Conservation (phyloP, 1,284 basidiomycete genomes). For the Fomes fomentarius region DNA sequence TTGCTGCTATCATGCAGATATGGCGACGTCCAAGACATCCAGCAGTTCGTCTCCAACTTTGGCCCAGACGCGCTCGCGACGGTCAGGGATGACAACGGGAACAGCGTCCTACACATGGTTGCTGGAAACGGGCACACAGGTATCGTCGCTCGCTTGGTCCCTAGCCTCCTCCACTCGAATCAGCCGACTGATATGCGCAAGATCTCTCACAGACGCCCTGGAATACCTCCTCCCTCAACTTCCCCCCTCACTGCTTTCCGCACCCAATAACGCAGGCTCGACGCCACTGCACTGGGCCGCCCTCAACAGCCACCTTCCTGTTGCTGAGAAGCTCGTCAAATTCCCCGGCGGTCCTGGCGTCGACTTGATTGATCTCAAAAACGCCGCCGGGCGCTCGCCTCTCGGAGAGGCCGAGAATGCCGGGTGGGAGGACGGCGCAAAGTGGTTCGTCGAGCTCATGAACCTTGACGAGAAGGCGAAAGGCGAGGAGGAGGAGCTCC, state of each 20-base stretch:
- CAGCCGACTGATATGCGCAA: constrained; percentile 46
- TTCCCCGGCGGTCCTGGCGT: constrained; percentile 59
- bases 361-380: constrained; percentile 74
- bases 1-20: constrained; percentile 84
- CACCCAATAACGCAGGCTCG: constrained; percentile 71
- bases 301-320: constrained; percentile 74
- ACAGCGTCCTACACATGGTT: constrained; percentile 83
- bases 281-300: constrained; percentile 91
- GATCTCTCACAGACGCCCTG: constrained; percentile 63
- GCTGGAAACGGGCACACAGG: constrained; percentile 87
- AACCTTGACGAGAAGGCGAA: constrained; percentile 55
- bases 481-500: constrained; percentile 42
- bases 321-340: constrained; percentile 69
- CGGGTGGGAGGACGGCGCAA: constrained; percentile 80
- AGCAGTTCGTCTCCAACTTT: constrained; percentile 63
- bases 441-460: constrained; percentile 80
- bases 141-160: too few relatives aligned
- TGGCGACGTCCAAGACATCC: constrained; percentile 81
- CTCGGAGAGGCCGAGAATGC: constrained; percentile 77
- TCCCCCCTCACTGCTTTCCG: constrained; percentile 57
- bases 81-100: constrained; percentile 75
- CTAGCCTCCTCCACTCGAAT: too few relatives aligned
- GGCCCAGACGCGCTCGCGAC: constrained; percentile 55
- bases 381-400: constrained; percentile 67
- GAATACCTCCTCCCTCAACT: constrained; percentile 69